A percentile compares a stretch with the other conserved stretches of the same genome.
Conservation (phyloP, 2,329 filamentous ascomycete genomes). For the Claviceps africana region DNA sequence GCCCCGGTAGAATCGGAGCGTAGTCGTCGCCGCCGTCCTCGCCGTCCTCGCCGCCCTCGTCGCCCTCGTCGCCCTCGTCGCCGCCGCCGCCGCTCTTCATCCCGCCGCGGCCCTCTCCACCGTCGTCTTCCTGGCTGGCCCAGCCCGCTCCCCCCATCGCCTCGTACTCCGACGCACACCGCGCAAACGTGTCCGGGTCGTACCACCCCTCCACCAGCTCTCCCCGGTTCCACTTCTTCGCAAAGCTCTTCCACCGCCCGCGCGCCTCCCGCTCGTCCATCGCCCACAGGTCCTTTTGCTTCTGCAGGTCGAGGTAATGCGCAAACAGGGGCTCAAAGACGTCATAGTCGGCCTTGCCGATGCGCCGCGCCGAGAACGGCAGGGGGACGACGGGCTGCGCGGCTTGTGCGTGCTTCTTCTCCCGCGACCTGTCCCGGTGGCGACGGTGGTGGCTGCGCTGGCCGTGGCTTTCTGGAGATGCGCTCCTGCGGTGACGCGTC, state of each 20-base stretch:
- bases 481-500: not conserved
- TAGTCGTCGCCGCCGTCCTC: conserved; percentile 42
- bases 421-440: not conserved
- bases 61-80: not conserved
- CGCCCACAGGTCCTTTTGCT: conserved; percentile 53
- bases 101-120: conserved; percentile 1
- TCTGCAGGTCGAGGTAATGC: conserved; percentile 79
- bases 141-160: not conserved
- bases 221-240: conserved; percentile 80
- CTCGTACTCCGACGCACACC: conserved; percentile 18
- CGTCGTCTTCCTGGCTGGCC: not conserved
- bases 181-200: conserved; percentile 54
- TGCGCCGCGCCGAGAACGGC: conserved; percentile 49
- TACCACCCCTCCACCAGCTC: conserved; percentile 90
- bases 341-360: conserved; percentile 56
- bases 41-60: conserved; percentile 12
- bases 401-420: not conserved
- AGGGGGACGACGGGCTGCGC: conserved; percentile 22
- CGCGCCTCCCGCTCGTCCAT: conserved; percentile 62
- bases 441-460: conserved; percentile 13
- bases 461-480: conserved; percentile 8
- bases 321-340: conserved; percentile 60
- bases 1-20: conserved; percentile 24
- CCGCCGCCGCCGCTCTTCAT: conserved; percentile 4
- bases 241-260: conserved; percentile 88